Evolutionary conservation across 2,329 filamentous ascomycete genomes (phyloP), one percentile per base, ranked within the genome.

Genomic region (Pseudopithomyces maydicus): DNA sequence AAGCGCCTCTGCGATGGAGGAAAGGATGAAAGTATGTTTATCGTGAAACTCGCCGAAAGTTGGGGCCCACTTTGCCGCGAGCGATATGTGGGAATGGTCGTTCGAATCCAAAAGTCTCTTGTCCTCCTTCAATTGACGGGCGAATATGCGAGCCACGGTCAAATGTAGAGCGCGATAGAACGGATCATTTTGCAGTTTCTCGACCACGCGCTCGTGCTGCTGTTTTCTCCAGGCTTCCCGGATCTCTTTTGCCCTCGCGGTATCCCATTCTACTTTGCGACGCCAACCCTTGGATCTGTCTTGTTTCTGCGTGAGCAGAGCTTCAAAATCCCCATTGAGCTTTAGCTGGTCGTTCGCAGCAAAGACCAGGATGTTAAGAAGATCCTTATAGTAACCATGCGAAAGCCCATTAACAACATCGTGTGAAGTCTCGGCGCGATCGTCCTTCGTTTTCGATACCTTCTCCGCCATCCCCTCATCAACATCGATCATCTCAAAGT

Each of bases 361-460:
- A 2, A 88, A 75, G 1, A 78, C 81, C 0, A 87, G 75, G 2
- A 87, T 76, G 61, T 87, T 87, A 2, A 86, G 72, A 2, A 87
- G 72, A 64, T 87, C 84, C 61, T 87, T 87, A 84, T 84, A 88
- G 70, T 87, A 87, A 0, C 85, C 84, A 50, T 87, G 85, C 4
- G 85, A 75, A 2, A 84, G 78, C 0, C 75, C 75, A 48, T 68
- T 67, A 35, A 66, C 70, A 44, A 76, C 67, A 55, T 71, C 64
- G 22, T 67, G 49, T 15, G 57, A 47, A 43, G 65, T 67, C 22
- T 55, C 51, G 12, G 20, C 20, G 41, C 26, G 52, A n/a, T 62
- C 62, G 61, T n/a, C n/a, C n/a, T n/a, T n/a, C n/a, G n/a, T n/a
- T n/a, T n/a, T n/a, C n/a, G n/a, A n/a, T n/a, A n/a, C n/a, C n/a